Conservation (phyloP, 805 yeast genomes). For the Zygoascus flipseniorum region DNA sequence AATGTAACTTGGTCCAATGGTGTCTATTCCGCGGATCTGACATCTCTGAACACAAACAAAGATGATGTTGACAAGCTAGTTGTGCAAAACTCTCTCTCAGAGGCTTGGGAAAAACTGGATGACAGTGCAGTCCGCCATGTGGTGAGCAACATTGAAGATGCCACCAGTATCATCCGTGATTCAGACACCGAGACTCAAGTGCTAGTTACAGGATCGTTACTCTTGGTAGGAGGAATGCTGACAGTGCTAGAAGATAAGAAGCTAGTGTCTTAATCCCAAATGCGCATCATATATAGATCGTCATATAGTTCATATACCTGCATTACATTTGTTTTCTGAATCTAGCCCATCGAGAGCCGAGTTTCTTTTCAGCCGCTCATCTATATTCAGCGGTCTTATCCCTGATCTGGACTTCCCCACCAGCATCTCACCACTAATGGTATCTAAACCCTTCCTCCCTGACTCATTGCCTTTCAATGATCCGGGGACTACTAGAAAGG, state of each 20-base stretch:
- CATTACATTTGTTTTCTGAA: no score
- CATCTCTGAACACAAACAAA: constrained; percentile 75
- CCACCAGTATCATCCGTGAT: constrained; percentile 46
- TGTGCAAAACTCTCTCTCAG: constrained; percentile 70
- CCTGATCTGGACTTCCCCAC: background rate
- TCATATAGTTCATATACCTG: background rate
- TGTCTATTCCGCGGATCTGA: constrained; percentile 59
- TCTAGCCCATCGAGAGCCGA: no score
- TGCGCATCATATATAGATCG: background rate
- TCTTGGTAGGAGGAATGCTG: constrained; percentile 87
- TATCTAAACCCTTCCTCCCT: constrained; percentile 27
- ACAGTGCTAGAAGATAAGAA: constrained; percentile 57
- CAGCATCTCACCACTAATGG: background rate
- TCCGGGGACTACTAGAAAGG: constrained; percentile 46
- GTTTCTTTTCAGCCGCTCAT: no score
- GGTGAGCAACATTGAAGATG: constrained; percentile 67
- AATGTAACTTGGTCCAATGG: constrained; percentile 89
- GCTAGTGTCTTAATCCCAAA: background rate
- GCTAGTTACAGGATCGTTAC: constrained; percentile 89
- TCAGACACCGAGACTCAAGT: constrained; percentile 27
- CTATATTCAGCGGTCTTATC: constrained; percentile 1
- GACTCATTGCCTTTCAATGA: constrained; percentile 51
- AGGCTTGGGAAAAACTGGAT: constrained; percentile 54
- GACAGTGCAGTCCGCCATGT: constrained; percentile 38
- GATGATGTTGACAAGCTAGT: constrained; percentile 69